Evolutionary conservation across 2,329 filamentous ascomycete genomes (phyloP).

Genomic region (Colletotrichum chlorophyti): DNA sequence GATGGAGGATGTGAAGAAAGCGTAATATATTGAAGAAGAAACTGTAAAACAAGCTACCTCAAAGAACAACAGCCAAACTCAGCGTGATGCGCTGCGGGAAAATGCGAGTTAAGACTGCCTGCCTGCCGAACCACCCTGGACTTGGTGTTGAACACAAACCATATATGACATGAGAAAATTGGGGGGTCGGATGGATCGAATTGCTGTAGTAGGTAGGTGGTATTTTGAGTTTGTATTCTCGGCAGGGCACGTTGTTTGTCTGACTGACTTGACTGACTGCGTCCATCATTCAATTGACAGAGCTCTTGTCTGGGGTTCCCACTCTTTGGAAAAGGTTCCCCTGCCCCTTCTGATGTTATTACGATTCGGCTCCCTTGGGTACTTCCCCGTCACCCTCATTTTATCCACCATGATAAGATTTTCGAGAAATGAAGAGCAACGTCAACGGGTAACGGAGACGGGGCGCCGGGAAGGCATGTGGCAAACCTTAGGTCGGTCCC

Average conservation of each 20-base stretch:
- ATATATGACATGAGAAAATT: no score
- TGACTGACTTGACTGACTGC: no score
- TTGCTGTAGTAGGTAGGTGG: slow-evolving; percentile 10
- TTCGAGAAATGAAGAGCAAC: not conserved
- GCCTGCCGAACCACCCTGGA: no score
- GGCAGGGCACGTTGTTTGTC: no score
- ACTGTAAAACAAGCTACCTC: slow-evolving; percentile 14
- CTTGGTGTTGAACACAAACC: no score
- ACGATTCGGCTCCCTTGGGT: slow-evolving; percentile 24
- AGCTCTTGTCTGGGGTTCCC: slow-evolving; percentile 6
- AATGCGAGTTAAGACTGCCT: no score
- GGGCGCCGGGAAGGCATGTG: slow-evolving; percentile 11
- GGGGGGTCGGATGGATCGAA: no score
- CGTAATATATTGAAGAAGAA: slow-evolving; percentile 23
- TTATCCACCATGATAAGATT: not conserved
- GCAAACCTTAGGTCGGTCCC: slow-evolving; percentile 5
- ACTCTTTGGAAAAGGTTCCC: not conserved
- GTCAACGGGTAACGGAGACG: slow-evolving; percentile 14
- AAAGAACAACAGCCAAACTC: not conserved
- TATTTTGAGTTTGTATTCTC: slow-evolving; percentile 17
- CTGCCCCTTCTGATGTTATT: not conserved
- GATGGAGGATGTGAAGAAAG: slow-evolving; percentile 8
- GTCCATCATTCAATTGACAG: not conserved
- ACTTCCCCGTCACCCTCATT: slow-evolving; percentile 5
- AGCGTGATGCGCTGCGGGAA: no score